Conservation (phyloP, 208 protist genomes). For the Acanthamoeba royreba region DNA sequence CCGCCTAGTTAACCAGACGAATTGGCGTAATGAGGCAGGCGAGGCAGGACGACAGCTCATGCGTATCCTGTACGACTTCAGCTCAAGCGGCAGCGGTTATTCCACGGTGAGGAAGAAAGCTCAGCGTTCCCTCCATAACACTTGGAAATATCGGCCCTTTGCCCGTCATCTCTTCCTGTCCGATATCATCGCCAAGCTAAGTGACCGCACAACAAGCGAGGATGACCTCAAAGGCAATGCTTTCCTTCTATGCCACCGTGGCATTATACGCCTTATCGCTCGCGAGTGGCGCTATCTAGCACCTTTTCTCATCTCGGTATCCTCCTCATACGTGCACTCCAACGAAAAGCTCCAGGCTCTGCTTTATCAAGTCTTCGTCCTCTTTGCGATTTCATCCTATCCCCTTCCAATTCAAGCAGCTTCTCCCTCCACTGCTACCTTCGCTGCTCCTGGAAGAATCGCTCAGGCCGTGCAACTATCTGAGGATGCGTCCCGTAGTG, state of each 20-base stretch:
- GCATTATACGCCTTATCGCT: neutral
- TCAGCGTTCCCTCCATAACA: neutral
- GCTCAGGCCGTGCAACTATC: neutral
- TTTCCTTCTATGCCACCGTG: neutral
- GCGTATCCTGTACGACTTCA: neutral
- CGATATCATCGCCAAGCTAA: neutral
- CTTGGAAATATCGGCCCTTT: neutral
- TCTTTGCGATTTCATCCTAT: neutral
- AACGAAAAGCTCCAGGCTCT: neutral
- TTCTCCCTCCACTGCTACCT: neutral
- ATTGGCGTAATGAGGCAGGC: neutral
- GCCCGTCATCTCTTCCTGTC: neutral
- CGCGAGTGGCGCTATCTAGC: conserved; percentile 25
- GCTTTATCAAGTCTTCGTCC: neutral
- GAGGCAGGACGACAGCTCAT: neutral
- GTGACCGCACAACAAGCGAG: neutral
- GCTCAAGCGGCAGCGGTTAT: neutral
- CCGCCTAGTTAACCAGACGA: neutral
- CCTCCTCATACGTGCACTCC: neutral
- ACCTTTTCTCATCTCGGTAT: neutral
- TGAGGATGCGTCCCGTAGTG: neutral
- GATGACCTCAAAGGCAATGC: neutral
- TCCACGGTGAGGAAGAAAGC: neutral
- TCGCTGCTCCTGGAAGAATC: neutral
- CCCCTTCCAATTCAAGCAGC: neutral